Conservation (phyloP, 1,139 yeast species). For the Nakaseomyces glabratus region DNA sequence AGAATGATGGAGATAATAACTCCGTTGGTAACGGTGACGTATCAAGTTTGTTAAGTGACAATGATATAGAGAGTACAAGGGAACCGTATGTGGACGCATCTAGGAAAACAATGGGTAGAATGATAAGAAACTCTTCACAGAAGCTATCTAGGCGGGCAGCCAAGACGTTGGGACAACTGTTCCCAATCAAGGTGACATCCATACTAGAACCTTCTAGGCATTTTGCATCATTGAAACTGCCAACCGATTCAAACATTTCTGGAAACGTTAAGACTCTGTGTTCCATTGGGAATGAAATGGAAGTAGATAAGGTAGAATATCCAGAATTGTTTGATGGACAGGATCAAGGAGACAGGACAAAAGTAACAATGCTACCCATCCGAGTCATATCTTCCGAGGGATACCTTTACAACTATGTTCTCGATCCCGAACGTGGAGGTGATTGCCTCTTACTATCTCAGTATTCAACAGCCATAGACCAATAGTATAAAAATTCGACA, state of each 20-base stretch:
- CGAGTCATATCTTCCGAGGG: constrained; percentile 82
- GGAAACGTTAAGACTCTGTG: constrained; percentile 14
- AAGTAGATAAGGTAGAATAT: constrained; percentile 16
- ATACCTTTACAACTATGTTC: constrained; percentile 69
- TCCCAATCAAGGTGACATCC: constrained; percentile 70
- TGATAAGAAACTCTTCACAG: constrained; percentile 50
- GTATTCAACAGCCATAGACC: constrained; percentile 34
- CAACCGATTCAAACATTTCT: constrained; percentile 33
- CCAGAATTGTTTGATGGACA: constrained; percentile 19
- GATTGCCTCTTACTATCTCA: constrained; percentile 78
- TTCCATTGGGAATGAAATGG: constrained; percentile 17
- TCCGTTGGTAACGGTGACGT: constrained; percentile 33
- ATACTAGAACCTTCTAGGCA: constrained; percentile 88
- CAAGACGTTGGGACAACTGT: constrained; percentile 76
- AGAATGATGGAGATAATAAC: constrained; percentile 31
- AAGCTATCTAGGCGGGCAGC: constrained; percentile 60
- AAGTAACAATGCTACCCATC: constrained; percentile 30
- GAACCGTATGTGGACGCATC: constrained; percentile 66
- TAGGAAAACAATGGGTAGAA: constrained; percentile 61
- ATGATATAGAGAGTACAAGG: constrained; percentile 32
- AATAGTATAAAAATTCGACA: too few species aligned
- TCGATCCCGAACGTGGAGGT: constrained; percentile 87
- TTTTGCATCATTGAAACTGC: constrained; percentile 85
- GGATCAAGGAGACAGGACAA: constrained; percentile 3
- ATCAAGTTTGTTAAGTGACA: constrained; percentile 14